These are phyloP conservation scores for Zygnema circumcarinatum DNA, from an alignment of 139 green algal species.

Conservation along the genomic window DNA sequence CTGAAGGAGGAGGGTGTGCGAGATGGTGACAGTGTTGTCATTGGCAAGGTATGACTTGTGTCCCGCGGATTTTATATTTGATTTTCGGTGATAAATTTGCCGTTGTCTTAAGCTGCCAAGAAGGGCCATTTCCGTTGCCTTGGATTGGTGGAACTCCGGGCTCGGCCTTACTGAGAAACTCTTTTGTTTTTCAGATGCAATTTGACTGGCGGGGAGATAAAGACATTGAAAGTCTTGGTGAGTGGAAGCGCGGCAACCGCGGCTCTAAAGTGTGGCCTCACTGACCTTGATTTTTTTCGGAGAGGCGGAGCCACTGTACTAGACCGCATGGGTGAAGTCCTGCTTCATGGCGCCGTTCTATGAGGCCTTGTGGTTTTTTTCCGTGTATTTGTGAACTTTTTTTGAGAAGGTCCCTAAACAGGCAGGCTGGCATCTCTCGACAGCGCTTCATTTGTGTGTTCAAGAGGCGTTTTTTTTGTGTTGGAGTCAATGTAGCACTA, in stretches of 20 bases:
- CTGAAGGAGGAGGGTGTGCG: constrained; percentile 53
- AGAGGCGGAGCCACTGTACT: not conserved
- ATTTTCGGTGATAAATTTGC: not conserved
- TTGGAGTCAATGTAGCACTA: too few relatives aligned
- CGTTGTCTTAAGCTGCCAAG: not conserved
- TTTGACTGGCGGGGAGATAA: constrained; percentile 36
- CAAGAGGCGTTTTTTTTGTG: too few relatives aligned
- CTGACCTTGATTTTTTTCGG: constrained; percentile 29
- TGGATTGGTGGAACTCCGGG: not conserved
- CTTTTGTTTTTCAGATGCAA: constrained; percentile 28
- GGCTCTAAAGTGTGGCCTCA: constrained; percentile 54
- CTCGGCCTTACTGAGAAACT: not conserved
- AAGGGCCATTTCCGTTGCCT: not conserved
- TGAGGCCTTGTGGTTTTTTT: not conserved
- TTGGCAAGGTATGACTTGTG: constrained; percentile 60
- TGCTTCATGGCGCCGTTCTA: too few relatives aligned
- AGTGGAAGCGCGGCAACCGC: constrained; percentile 46
- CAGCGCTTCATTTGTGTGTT: too few relatives aligned
- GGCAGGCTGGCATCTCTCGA: too few relatives aligned
- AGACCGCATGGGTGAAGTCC: not conserved
- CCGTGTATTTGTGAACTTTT: too few relatives aligned
- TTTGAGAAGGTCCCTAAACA: not conserved
- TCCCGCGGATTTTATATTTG: too few relatives aligned
- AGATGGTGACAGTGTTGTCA: constrained; percentile 64
- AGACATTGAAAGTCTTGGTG: constrained; percentile 27